Conservation (phyloP, 2,329 filamentous ascomycete species). For the Paecilomyces sp. region DNA sequence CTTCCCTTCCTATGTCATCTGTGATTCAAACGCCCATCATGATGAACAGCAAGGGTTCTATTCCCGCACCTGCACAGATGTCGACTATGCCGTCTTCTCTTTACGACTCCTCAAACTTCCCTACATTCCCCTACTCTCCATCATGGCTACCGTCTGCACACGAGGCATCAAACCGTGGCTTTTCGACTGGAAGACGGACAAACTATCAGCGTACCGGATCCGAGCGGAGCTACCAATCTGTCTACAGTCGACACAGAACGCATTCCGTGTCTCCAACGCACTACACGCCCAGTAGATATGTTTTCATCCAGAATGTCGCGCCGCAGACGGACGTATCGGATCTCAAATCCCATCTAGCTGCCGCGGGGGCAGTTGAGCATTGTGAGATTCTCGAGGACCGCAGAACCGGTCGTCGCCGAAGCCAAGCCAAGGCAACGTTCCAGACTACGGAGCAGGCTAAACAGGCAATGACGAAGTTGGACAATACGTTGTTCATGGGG, state of each 20-base stretch:
- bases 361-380: slow-evolving; percentile 21
- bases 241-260: not conserved
- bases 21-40: not conserved
- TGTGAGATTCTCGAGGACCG: slow-evolving; percentile 23
- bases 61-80: not conserved
- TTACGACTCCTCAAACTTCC: not conserved
- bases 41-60: not conserved
- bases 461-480: slow-evolving; percentile 23
- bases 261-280: not conserved
- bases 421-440: slow-evolving; percentile 24
- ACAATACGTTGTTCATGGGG: slow-evolving; percentile 26
- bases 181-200: not conserved
- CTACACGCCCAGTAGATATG: slow-evolving; percentile 5
- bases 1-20: not conserved
- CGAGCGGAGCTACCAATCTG: not conserved
- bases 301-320: slow-evolving; percentile 21
- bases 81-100: not conserved
- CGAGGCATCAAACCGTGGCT: not conserved
- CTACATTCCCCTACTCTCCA: not conserved
- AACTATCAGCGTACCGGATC: not conserved
- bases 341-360: slow-evolving; percentile 21
- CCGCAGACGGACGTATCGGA: slow-evolving; percentile 19
- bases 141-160: not conserved
- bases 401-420: slow-evolving; percentile 13
- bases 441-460: slow-evolving; percentile 27